Evolutionary conservation across 371 early-diverging fungal genomes (phyloP), one percentile per base, ranked within the genome.

Genomic region (Choanephora cucurbitarum): DNA sequence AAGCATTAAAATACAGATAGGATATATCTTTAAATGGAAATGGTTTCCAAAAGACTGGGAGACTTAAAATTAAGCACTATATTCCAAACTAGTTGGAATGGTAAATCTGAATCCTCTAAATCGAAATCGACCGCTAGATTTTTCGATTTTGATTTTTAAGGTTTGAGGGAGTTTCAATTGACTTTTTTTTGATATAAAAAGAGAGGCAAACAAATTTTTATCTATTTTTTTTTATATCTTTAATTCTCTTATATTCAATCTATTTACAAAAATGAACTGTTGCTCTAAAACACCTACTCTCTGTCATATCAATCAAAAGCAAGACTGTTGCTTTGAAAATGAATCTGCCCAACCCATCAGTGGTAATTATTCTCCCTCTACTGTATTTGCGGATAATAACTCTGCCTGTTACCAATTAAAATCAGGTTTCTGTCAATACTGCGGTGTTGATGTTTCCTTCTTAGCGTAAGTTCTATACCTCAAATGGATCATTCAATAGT

Each of bases 371-470:
- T 28, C 28, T 5, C 3, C 3, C 7, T 7, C 28, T 28, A 28
- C 28, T 28, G 3, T 7, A 5, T 28, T 3, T 28, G 7, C 28
- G 28, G 28, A 28, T 28, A 43, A 43, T 43, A 43, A 43, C n/a
- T n/a, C 21, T 43, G 13, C 22, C 5, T 22, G 22, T 22, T 44
- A 34, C 31, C 23, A 39, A 24, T 32, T 44, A 21, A 44, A 45
- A 19, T 40, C 46, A 7, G 28, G 18, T n/a, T 58, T 58, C 22
- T 58, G 58, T 23, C 39, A 58, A 51, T 58, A 28, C 28, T 58
- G 58, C 45, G 58, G 58, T 19, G 51, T 58, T 39, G 58, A 58
- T 23, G 18, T 51, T 5, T 42, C 51, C n/a, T n/a, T 58, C 1
- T 58, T 58, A 23, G 34, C 41, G 57, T 57, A 44, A 24, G 44